Percentiles rank a stretch among this genome's conserved stretches.
These are phyloP conservation scores for Basipetospora chlamydospora DNA, from an alignment of 2,329 filamentous ascomycete species.

Conservation along the genomic window DNA sequence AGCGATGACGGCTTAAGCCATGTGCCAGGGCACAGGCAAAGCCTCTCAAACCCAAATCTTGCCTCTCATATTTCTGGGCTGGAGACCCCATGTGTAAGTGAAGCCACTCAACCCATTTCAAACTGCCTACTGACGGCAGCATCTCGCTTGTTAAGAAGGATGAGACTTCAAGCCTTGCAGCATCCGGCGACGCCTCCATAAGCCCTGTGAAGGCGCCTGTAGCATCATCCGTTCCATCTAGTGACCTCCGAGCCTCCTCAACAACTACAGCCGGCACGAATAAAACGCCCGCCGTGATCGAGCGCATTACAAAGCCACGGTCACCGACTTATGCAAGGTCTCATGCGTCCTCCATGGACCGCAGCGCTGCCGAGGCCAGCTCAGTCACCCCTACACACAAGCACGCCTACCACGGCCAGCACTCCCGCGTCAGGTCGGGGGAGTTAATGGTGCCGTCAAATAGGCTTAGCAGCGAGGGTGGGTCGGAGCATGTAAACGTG, in stretches of 20 bases:
- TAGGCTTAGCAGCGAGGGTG: slow-evolving; percentile 37
- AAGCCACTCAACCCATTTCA: too few species aligned
- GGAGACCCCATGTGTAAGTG: too few species aligned
- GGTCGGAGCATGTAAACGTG: slow-evolving; percentile 43
- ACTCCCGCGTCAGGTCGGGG: too few species aligned
- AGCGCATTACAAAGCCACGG: slow-evolving; percentile 35
- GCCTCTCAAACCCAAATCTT: too few species aligned
- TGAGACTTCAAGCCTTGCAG: slow-evolving; percentile 29
- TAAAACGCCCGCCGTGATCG: slow-evolving; percentile 36
- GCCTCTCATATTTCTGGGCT: too few species aligned
- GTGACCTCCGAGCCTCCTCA: slow-evolving; percentile 10
- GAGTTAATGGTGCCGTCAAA: too few species aligned
- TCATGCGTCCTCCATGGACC: slow-evolving; percentile 44
- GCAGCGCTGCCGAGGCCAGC: slow-evolving; percentile 40
- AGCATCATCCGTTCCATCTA: slow-evolving; percentile 13
- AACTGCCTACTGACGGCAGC: too few species aligned
- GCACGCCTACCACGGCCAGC: too few species aligned
- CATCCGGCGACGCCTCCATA: slow-evolving; percentile 26
- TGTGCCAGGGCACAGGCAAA: slow-evolving; percentile 1
- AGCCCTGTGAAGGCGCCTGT: slow-evolving; percentile 25
- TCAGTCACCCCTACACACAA: too few species aligned
- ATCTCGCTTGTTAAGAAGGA: too few species aligned
- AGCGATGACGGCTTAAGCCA: slow-evolving; percentile 4
- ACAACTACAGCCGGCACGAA: slow-evolving; percentile 22
- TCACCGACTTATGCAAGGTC: slow-evolving; percentile 30